Evolutionary conservation across 345 rosid genomes (phyloP), one percentile per base, ranked within the genome.

Genomic region (Pseudoturritis turrita): DNA sequence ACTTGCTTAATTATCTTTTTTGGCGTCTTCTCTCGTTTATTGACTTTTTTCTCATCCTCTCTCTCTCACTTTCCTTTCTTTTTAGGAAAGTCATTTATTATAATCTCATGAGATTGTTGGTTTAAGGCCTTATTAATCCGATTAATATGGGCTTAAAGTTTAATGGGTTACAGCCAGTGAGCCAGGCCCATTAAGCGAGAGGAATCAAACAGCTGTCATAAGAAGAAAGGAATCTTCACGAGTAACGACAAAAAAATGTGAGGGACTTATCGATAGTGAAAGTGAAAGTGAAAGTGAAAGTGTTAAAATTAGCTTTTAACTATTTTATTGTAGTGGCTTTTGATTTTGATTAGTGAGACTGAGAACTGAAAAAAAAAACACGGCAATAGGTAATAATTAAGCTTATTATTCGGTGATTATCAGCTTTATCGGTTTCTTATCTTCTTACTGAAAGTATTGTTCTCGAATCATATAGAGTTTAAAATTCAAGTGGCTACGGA

Each of bases 281-380:
- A n/a, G n/a, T n/a, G n/a, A n/a, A n/a, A 14, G 25, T 44, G 56
- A 57, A 39, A 29, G 39, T 54, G 58, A 29, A 67, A 67, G 62
- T 53, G 41, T 40, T 69, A 14, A 10, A 10, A 35, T 10, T 4
- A 31, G 73, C 73, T 70, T 70, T 58, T 17, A 15, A 59, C 50
- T 70, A 70, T 5, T 70, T 58, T 58, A 58, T 44, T 31, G 19
- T 7, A 40, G 10, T 12, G 2, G 15, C 64, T n/a, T n/a, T n/a
- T n/a, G 36, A 7, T 10, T 44, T 58, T 50, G 57, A 47, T 70
- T 57, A 59, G 47, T 59, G 67, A 70, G 66, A 59, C 7, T 59
- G 67, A 70, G 58, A 59, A n/a, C n/a, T n/a, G n/a, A n/a, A n/a
- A n/a, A n/a, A n/a, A n/a, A n/a, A n/a, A 70, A 58, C 39, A 35